Evolutionary conservation across 805 yeast species (phyloP), one percentile per base, ranked within the genome.

Genomic region (Schwanniomyces vanrijiae): DNA sequence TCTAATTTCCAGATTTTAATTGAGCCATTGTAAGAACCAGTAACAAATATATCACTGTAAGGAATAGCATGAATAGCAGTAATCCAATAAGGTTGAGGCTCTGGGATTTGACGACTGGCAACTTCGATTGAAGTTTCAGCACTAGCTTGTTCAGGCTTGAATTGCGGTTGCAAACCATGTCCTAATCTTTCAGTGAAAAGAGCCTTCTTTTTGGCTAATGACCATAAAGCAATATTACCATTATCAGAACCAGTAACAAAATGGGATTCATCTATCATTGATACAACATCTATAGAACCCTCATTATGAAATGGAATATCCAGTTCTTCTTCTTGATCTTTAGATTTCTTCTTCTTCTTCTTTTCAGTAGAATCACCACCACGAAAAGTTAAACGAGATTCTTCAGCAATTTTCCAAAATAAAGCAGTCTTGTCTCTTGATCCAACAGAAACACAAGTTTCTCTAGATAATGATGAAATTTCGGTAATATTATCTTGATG

Each of bases 391-490:
- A 94, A 78, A 61, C 97, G 82, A 1, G 96, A 83, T 69, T 94
- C 99, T 59, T 94, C 99, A 21, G 96, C 82, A 54, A 94, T 90
- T 65, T 94, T 94, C 99, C 99, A 94, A 58, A 88, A 74, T 85
- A 95, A 86, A 8, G 92, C 97, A 4, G 97, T 88, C 59, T 95
- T 84, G 68, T 94, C 99, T 57, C 98, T 82, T 3, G 96, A 78
- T 14, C 99, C 99, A 26, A 92, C 98, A 21, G 96, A 89, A 14
- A 94, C 91, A 73, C 99, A 94, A 48, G 97, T 82, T 61, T 94
- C 98, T 65, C 84, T 83, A 8, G 81, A 80, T 50, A 94, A 71
- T 0, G 97, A 90, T 19, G 90, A 71, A 45, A 94, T 84, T 60
- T 85, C 97, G 37, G 80, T 78, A 39, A 92, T 91, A 45, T 81